phyloP scores from a whole-genome alignment of 78 protist species.

The Bigelowiella natans region DNA sequence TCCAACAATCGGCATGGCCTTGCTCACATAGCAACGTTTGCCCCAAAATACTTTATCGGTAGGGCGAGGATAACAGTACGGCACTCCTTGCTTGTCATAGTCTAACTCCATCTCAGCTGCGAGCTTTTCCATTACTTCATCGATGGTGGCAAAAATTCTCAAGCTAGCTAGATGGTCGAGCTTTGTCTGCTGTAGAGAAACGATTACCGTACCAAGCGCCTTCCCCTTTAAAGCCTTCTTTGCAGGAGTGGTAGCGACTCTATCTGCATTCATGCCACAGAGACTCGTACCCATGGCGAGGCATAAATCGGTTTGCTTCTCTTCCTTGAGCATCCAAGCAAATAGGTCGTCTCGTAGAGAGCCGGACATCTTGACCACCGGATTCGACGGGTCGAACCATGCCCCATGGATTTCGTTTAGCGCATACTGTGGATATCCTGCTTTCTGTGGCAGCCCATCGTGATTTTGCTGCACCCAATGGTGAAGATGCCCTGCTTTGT shows the following conservation, averaged over 20 bases:
- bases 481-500: background rate
- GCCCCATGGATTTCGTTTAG: conserved; percentile 9
- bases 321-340: background rate
- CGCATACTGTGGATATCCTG: background rate
- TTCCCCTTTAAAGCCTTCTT: background rate
- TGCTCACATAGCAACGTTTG: too few species aligned
- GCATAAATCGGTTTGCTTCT: background rate
- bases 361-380: conserved; percentile 1
- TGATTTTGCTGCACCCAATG: conserved; percentile 14
- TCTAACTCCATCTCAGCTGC: background rate
- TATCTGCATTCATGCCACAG: background rate
- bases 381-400: background rate
- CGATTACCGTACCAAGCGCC: background rate
- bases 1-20: background rate
- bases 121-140: background rate
- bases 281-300: background rate
- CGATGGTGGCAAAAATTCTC: background rate
- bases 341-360: background rate
- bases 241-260: background rate
- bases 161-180: background rate
- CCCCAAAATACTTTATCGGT: too few species aligned
- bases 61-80: background rate
- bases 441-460: conserved; percentile 3
- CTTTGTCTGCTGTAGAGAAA: background rate
- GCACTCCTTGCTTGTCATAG: background rate